Evolutionary conservation across 2,329 filamentous ascomycete species (phyloP).

Genomic region (Metarhizium humberi): DNA sequence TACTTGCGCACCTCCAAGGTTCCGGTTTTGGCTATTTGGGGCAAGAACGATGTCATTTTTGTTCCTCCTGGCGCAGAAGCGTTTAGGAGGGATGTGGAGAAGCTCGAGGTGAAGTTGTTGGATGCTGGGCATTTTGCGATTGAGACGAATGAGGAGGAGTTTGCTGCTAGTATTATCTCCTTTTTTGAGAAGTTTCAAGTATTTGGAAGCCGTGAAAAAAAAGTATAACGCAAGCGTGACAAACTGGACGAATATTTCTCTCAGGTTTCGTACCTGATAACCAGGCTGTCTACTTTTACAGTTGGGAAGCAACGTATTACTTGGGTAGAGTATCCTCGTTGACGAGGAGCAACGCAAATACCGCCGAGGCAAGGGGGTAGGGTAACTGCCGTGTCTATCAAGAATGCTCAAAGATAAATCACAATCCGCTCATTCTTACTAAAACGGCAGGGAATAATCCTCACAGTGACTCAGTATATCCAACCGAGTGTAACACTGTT

Average conservation of each 20-base stretch:
- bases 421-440: no score
- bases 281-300: no score
- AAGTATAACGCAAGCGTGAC: neutral
- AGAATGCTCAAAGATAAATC: no score
- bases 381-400: no score
- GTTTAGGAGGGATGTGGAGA: slow-evolving; percentile 37
- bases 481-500: no score
- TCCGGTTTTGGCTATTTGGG: slow-evolving; percentile 49
- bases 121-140: slow-evolving; percentile 48
- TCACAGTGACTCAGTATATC: no score
- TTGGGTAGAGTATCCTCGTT: no score
- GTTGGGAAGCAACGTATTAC: neutral
- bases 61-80: slow-evolving; percentile 42
- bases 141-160: slow-evolving; percentile 21
- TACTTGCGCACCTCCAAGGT: slow-evolving; percentile 42
- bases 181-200: slow-evolving; percentile 6
- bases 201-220: neutral
- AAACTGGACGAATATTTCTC: no score
- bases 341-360: no score
- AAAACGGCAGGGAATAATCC: no score
- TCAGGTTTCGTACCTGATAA: no score
- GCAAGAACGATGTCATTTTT: slow-evolving; percentile 45
- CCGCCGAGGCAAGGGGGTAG: no score
- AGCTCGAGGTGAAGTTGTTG: slow-evolving; percentile 38
- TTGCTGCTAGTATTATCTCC: slow-evolving; percentile 12